Evolutionary conservation across 805 yeast species (phyloP), one percentile per base, ranked within the genome.

Genomic region (Metschnikowia lunata): DNA sequence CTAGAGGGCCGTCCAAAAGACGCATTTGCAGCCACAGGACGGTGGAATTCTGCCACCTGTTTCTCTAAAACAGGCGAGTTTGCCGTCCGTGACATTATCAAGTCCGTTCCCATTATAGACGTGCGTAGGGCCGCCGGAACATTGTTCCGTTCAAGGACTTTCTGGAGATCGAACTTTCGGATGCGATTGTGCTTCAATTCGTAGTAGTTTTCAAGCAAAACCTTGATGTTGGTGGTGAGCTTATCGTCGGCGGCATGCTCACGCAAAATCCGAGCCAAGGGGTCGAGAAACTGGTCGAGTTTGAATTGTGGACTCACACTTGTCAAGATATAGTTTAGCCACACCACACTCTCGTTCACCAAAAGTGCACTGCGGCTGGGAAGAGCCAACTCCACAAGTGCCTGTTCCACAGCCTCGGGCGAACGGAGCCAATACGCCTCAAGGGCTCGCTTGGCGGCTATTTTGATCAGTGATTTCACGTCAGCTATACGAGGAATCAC

Each of bases 401-500:
- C 62, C 7, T 53, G 54, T 47, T 79, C 82, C 27, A 78, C 80
- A 13, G 68, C 69, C 2, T 58, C 51, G 0, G 81, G 77, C 1
- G 76, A 66, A n/a, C 75, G 69, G 23, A 75, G 64, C 80, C 83
- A 79, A 50, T 72, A 79, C 0, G 75, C 76, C 46, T 75, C 76
- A 30, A 80, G 55, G 0, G 83, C 76, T 41, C 71, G 69, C 42
- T 67, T 70, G 0, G 85, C 76, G 1, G 79, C 69, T n/a, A 61
- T 54, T 39, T 63, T 65, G 3, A 71, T 55, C 10, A 64, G 54
- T 0, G 62, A 38, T 37, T 67, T 74, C 1, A 64, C 50, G 46
- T 75, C 80, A 6, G 70, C 69, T 30, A 81, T 57, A 31, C 73
- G 62, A 37, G 67, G 68, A 10, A 80, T 58, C n/a, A 81, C 51